These are phyloP conservation scores for Apiospora arundinis DNA, from an alignment of 2,329 filamentous ascomycete species.

Conservation along the genomic window DNA sequence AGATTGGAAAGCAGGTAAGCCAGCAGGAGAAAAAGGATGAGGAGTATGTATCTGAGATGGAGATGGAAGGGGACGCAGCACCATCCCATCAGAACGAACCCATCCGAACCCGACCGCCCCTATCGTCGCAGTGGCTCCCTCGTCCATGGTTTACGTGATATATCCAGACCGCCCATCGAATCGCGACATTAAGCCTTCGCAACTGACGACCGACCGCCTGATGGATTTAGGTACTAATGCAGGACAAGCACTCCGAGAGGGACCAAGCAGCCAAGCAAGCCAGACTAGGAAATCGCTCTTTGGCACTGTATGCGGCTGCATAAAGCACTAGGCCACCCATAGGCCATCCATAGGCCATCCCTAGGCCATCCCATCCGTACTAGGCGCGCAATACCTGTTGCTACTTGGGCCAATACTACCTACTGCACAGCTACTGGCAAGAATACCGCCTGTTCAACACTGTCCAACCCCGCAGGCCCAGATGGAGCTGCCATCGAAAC, in stretches of 20 bases:
- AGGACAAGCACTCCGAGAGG: conserved; percentile 11
- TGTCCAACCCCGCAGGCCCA: not conserved
- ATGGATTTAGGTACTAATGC: conserved; percentile 20
- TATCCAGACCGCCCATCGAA: conserved; percentile 18
- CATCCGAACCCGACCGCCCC: conserved; percentile 7
- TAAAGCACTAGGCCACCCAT: not conserved
- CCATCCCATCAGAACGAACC: conserved; percentile 1
- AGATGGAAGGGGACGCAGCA: conserved; percentile 7
- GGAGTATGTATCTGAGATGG: conserved; percentile 1
- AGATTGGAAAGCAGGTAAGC: not conserved
- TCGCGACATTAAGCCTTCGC: conserved; percentile 6
- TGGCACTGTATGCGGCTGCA: conserved; percentile 8
- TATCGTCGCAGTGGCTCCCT: not conserved
- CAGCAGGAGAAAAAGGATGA: not conserved
- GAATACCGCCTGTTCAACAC: not conserved
- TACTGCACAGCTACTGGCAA: not conserved
- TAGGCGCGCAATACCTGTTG: not conserved
- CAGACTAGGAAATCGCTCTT: not conserved
- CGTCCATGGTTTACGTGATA: conserved; percentile 1
- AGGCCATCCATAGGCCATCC: too few relatives aligned
- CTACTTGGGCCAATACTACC: too few relatives aligned
- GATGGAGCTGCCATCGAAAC: not conserved
- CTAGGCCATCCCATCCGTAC: not conserved
- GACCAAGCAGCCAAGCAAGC: not conserved
- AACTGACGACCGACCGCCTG: conserved; percentile 11